phyloP scores from a whole-genome alignment of 1,284 basidiomycete genomes.

The Cutaneotrichosporon mucoides region DNA sequence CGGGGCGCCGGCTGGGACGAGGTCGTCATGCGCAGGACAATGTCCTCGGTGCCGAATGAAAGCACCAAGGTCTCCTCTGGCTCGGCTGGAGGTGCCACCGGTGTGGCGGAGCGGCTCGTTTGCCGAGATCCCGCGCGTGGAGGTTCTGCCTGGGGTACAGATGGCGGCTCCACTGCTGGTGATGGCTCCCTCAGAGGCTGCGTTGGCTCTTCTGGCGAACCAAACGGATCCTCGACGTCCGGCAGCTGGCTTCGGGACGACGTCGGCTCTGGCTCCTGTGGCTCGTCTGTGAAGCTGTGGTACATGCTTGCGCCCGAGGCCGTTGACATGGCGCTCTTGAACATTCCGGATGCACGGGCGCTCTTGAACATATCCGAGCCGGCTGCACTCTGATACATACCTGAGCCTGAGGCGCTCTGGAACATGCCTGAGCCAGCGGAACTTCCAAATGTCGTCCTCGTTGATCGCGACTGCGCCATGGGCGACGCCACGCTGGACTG shows the following conservation, averaged over 20 bases:
- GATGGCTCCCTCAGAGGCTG: too few species aligned
- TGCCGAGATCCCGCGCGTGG: not conserved
- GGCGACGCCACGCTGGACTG: not conserved
- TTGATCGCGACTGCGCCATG: too few species aligned
- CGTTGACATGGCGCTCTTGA: conserved; percentile 11
- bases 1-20: conserved; percentile 1
- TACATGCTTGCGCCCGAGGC: conserved; percentile 16
- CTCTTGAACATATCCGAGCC: not conserved
- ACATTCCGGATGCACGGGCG: not conserved
- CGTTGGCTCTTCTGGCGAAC: not conserved
- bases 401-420: too few species aligned
- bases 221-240: not conserved
- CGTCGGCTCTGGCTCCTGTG: not conserved
- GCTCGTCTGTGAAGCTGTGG: conserved; percentile 11
- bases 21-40: conserved; percentile 40
- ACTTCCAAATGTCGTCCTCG: too few species aligned
- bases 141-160: too few species aligned
- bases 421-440: too few species aligned
- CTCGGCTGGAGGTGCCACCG: conserved; percentile 8
- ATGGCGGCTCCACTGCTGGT: too few species aligned
- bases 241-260: not conserved
- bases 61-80: conserved; percentile 26
- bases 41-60: conserved; percentile 40
- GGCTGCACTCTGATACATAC: too few species aligned
- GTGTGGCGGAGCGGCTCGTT: conserved; percentile 28